These are phyloP conservation scores for Quercus phellos DNA, from an alignment of 331 rosid genomes.

Conservation along the genomic window DNA sequence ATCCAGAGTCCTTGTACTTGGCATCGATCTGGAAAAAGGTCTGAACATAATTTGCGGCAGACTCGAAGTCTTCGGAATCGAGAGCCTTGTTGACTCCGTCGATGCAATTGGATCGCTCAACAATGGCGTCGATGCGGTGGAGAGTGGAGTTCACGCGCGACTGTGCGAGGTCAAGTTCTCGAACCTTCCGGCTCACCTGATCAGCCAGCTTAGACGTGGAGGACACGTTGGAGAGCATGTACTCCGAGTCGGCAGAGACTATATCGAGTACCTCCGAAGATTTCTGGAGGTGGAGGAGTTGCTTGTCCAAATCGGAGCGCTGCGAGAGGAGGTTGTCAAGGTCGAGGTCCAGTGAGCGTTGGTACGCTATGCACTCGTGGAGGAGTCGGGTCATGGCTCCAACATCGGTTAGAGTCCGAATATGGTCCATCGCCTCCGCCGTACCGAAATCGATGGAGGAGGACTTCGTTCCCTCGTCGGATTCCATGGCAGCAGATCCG, in stretches of 20 bases:
- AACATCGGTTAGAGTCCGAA: slow-evolving; percentile 70
- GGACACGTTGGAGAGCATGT: slow-evolving; percentile 57
- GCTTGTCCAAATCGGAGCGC: slow-evolving; percentile 71
- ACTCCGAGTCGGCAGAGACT: slow-evolving; percentile 62
- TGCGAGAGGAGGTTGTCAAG: slow-evolving; percentile 73
- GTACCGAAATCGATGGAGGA: slow-evolving; percentile 50
- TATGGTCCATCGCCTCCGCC: slow-evolving; percentile 50
- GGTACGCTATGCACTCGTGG: slow-evolving; percentile 89
- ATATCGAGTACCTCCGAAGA: slow-evolving; percentile 70
- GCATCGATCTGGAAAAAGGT: slow-evolving; percentile 69
- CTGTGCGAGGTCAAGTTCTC: slow-evolving; percentile 89
- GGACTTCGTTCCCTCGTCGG: slow-evolving; percentile 8
- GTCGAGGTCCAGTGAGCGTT: slow-evolving; percentile 61
- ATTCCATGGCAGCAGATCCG: slow-evolving; percentile 33
- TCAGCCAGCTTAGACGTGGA: slow-evolving; percentile 91
- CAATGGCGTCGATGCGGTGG: slow-evolving; percentile 80
- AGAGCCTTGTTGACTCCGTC: slow-evolving; percentile 73
- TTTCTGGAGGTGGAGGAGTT: slow-evolving; percentile 57
- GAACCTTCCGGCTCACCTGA: slow-evolving; percentile 75
- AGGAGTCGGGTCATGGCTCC: slow-evolving; percentile 89
- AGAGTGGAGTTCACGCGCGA: slow-evolving; percentile 83
- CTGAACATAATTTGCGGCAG: slow-evolving; percentile 57
- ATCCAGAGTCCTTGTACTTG: slow-evolving; percentile 62
- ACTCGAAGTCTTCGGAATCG: slow-evolving; percentile 61
- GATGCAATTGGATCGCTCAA: slow-evolving; percentile 67